These are phyloP conservation scores for Candida broadrunensis DNA, from an alignment of 805 yeast genomes.

Conservation along the genomic window DNA sequence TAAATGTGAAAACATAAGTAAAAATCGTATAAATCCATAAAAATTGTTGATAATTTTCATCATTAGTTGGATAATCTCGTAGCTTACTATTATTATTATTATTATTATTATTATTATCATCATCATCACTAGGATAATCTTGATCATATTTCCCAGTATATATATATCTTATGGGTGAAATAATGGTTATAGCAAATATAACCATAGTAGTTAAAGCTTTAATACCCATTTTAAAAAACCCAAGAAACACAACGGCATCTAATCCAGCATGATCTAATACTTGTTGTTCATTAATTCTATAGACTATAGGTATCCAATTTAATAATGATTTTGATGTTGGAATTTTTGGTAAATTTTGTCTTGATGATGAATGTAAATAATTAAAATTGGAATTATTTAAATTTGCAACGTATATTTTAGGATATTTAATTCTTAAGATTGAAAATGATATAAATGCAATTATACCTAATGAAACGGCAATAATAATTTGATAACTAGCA, in stretches of 20 bases:
- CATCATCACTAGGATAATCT: slow-evolving; percentile 18
- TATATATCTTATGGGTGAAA: slow-evolving; percentile 81
- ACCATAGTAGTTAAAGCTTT: slow-evolving; percentile 62
- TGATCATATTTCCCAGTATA: slow-evolving; percentile 62
- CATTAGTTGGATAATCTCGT: background rate
- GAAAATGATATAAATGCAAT: slow-evolving; percentile 70
- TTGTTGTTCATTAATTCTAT: slow-evolving; percentile 65
- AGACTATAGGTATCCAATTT: slow-evolving; percentile 77
- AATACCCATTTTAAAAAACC: slow-evolving; percentile 87
- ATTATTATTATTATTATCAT: background rate
- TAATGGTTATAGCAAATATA: slow-evolving; percentile 65
- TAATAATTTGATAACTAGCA: slow-evolving; percentile 70
- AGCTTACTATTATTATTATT: slow-evolving; percentile 1
- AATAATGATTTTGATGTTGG: slow-evolving; percentile 58
- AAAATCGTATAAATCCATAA: slow-evolving; percentile 85
- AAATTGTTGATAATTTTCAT: slow-evolving; percentile 44
- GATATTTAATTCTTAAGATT: slow-evolving; percentile 66
- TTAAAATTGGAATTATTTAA: slow-evolving; percentile 44
- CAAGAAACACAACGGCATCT: slow-evolving; percentile 89
- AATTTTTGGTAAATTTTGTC: slow-evolving; percentile 56
- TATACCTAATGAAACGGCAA: slow-evolving; percentile 68
- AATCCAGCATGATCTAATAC: slow-evolving; percentile 87
- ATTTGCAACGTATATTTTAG: slow-evolving; percentile 83
- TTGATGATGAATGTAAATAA: slow-evolving; percentile 40
- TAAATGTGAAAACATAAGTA: slow-evolving; percentile 78